A percentile compares a stretch with the other conserved stretches of the same genome.
phyloP scores from a whole-genome alignment of 1,284 basidiomycete species.

The Cutaneotrichosporon dermatis region DNA sequence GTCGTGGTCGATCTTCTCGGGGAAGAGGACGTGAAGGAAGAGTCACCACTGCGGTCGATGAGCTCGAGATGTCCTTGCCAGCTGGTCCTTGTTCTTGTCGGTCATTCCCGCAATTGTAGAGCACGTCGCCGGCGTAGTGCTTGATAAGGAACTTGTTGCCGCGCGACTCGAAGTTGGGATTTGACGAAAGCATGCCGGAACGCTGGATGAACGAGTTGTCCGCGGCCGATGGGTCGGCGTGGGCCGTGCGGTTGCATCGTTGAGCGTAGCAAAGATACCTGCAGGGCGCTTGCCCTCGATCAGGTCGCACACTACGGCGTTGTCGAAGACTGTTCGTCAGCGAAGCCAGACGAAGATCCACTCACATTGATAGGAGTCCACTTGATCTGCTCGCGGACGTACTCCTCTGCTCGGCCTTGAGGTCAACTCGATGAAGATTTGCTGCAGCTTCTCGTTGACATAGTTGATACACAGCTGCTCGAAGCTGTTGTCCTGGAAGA shows the following conservation, averaged over 20 bases:
- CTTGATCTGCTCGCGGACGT: conserved; percentile 82
- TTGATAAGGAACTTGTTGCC: conserved; percentile 84
- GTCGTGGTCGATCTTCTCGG: conserved; percentile 89
- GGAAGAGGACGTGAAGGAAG: conserved; percentile 87
- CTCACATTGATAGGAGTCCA: conserved; percentile 94
- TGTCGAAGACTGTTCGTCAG: conserved; percentile 44
- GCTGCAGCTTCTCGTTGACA: conserved; percentile 98
- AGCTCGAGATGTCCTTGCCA: conserved; percentile 96
- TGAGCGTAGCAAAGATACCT: conserved; percentile 95
- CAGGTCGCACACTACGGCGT: conserved; percentile 83
- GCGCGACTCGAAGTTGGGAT: conserved; percentile 88
- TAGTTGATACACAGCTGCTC: conserved; percentile 99
- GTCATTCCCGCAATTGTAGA: conserved; percentile 99
- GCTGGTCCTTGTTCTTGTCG: conserved; percentile 98
- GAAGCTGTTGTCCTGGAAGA: conserved; percentile 97
- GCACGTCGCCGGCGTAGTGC: conserved; percentile 97
- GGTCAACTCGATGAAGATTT: conserved; percentile 99
- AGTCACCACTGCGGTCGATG: conserved; percentile 70
- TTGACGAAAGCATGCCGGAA: conserved; percentile 70
- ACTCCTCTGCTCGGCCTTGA: conserved; percentile 96
- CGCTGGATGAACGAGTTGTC: conserved; percentile 97
- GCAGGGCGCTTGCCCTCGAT: conserved; percentile 96
- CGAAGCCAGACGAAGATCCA: not conserved
- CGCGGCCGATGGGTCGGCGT: conserved; percentile 92
- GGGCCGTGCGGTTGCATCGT: conserved; percentile 98